phyloP scores from a whole-genome alignment of 352 stramenopile species.

The Phytophthora tentaculata region DNA sequence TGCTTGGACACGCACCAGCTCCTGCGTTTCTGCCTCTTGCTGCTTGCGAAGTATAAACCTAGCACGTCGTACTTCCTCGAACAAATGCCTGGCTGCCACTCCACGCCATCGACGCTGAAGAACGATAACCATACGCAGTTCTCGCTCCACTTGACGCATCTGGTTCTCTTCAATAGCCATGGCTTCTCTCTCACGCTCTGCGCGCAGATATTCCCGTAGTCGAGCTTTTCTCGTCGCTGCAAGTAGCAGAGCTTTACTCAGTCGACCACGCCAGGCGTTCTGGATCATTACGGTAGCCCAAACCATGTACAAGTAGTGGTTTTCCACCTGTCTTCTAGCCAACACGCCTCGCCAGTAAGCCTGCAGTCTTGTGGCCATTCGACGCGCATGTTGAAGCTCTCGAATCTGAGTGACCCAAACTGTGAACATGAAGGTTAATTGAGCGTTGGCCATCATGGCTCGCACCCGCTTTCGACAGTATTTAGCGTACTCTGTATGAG shows the following conservation, averaged over 20 bases:
- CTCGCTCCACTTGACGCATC: constrained; percentile 52
- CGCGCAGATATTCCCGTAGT: constrained; percentile 71
- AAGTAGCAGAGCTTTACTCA: constrained; percentile 62
- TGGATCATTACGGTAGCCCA: constrained; percentile 81
- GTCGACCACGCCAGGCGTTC: constrained; percentile 65
- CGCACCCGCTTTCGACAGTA: constrained; percentile 50
- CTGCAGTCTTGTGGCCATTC: constrained; percentile 49
- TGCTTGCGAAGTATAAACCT: constrained; percentile 68
- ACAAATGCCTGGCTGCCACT: constrained; percentile 67
- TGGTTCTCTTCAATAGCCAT: constrained; percentile 55
- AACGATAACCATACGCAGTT: constrained; percentile 63
- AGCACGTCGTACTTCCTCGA: constrained; percentile 62
- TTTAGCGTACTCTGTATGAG: constrained; percentile 46
- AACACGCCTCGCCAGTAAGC: constrained; percentile 69
- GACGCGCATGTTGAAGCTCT: constrained; percentile 38
- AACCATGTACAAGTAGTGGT: constrained; percentile 61
- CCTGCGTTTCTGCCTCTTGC: constrained; percentile 70
- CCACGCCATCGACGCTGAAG: constrained; percentile 80
- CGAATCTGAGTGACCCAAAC: constrained; percentile 54
- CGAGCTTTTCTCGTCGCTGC: constrained; percentile 56
- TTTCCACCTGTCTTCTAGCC: constrained; percentile 53
- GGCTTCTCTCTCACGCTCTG: constrained; percentile 66
- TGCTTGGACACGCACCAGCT: constrained; percentile 63
- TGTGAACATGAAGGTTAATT: constrained; percentile 57
- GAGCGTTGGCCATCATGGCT: constrained; percentile 56